Evolutionary conservation across 257 asterid species (phyloP).

Genomic region (Prunella vulgaris): DNA sequence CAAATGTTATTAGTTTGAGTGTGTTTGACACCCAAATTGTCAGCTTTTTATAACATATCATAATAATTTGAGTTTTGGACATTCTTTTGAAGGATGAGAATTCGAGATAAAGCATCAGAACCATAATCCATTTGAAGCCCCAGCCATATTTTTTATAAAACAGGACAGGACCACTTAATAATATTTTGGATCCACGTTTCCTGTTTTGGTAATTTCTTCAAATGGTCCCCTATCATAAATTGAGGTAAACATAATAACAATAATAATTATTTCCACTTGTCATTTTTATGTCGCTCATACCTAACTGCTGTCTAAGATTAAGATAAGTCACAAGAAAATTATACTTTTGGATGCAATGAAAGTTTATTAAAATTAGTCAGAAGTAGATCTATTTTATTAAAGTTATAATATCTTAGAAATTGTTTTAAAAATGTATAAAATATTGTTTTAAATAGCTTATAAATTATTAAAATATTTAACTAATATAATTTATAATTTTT

Average conservation of each 20-base stretch:
- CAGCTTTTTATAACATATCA: background rate
- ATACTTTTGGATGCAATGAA: too few relatives aligned
- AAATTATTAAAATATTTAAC: too few relatives aligned
- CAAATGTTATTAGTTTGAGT: background rate
- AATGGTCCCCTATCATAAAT: constrained; percentile 23
- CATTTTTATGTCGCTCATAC: constrained; percentile 8
- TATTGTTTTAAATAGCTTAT: too few relatives aligned
- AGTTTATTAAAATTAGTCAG: too few relatives aligned
- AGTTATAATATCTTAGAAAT: too few relatives aligned
- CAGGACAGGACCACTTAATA: constrained; percentile 26
- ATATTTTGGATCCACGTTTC: background rate
- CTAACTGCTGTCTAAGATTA: background rate
- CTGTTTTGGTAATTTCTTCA: background rate
- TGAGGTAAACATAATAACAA: background rate
- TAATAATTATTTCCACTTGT: background rate
- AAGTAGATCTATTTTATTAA: too few relatives aligned
- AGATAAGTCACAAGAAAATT: background rate
- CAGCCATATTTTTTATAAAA: constrained; percentile 1
- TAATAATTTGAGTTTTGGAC: constrained; percentile 9
- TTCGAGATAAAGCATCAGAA: constrained; percentile 6
- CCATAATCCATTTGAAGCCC: background rate
- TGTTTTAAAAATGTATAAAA: too few relatives aligned
- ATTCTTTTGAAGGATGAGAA: background rate
- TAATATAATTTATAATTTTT: too few relatives aligned
- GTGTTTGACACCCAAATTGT: background rate